Percentiles rank a stretch among this genome's conserved stretches.
Evolutionary conservation across 1,284 basidiomycete species (phyloP).

Genomic region (Neolentinus lepideus): DNA sequence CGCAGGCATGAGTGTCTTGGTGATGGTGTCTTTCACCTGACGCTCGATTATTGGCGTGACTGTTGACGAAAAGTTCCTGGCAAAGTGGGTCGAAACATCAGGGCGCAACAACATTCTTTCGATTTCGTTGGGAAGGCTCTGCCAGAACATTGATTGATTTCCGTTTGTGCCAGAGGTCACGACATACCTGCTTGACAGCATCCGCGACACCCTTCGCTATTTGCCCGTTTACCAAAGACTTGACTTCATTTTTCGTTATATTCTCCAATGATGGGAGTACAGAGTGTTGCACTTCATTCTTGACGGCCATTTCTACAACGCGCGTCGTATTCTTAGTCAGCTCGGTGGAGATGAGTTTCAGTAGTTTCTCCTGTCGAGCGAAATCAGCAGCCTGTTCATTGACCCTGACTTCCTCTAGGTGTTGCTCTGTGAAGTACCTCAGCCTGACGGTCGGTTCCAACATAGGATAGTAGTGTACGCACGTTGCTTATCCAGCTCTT

Average conservation of each 20-base stretch:
- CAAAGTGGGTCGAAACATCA: slow-evolving; percentile 67
- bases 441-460: slow-evolving; percentile 5
- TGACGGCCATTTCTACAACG: slow-evolving; percentile 79
- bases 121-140: slow-evolving; percentile 72
- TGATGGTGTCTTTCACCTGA: slow-evolving; percentile 72
- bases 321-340: slow-evolving; percentile 78
- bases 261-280: slow-evolving; percentile 73
- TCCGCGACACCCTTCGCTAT: slow-evolving; percentile 66
- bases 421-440: slow-evolving; percentile 48
- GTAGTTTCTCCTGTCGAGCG: slow-evolving; percentile 75
- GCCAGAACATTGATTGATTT: slow-evolving; percentile 4
- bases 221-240: slow-evolving; percentile 65
- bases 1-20: slow-evolving; percentile 65
- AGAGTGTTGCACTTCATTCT: slow-evolving; percentile 70
- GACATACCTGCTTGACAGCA: slow-evolving; percentile 62
- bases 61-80: slow-evolving; percentile 59
- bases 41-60: slow-evolving; percentile 69
- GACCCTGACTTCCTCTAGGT: slow-evolving; percentile 69
- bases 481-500: slow-evolving; percentile 86
- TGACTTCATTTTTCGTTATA: slow-evolving; percentile 74
- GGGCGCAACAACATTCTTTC: slow-evolving; percentile 71
- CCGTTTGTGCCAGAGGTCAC: slow-evolving; percentile 7
- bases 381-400: slow-evolving; percentile 74
- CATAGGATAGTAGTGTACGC: slow-evolving; percentile 16
- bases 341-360: slow-evolving; percentile 80